Conservation (phyloP, 345 rosid species). For the Mallotus nudiflorus region DNA sequence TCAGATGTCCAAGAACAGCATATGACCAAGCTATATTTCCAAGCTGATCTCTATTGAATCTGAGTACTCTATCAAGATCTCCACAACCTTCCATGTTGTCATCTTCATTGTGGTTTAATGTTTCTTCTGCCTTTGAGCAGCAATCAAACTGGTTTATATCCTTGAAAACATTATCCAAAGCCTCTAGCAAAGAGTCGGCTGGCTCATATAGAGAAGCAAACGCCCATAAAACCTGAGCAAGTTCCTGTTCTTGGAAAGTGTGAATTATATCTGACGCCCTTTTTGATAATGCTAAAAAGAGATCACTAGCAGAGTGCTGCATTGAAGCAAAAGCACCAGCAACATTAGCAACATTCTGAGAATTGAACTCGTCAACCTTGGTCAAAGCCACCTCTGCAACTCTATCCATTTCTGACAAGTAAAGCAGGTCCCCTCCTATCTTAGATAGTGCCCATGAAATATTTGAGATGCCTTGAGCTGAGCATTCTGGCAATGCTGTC, state of each 20-base stretch:
- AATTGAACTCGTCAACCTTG: conserved; percentile 68
- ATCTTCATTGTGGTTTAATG: conserved; percentile 13
- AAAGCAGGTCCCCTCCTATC: conserved; percentile 85
- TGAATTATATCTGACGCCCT: conserved; percentile 55
- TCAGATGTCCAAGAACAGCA: conserved; percentile 78
- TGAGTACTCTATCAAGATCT: conserved; percentile 38
- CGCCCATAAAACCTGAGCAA: conserved; percentile 90
- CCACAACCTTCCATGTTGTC: conserved; percentile 18
- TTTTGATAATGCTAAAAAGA: conserved; percentile 63
- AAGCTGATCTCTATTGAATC: conserved; percentile 75
- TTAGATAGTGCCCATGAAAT: conserved; percentile 91
- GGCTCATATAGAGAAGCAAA: conserved; percentile 81
- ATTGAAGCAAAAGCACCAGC: conserved; percentile 93
- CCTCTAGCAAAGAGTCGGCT: conserved; percentile 62
- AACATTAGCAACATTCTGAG: conserved; percentile 88
- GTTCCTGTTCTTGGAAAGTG: conserved; percentile 75
- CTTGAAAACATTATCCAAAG: conserved; percentile 63
- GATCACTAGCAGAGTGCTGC: conserved; percentile 76
- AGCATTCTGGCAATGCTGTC: conserved; percentile 82
- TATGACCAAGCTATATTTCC: conserved; percentile 97
- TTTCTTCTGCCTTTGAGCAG: conserved; percentile 39
- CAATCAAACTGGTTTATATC: conserved; percentile 47
- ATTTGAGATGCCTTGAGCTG: conserved; percentile 91
- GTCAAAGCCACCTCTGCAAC: conserved; percentile 82
- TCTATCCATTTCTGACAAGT: conserved; percentile 95